Percentiles rank a stretch among this genome's conserved stretches.
phyloP scores from a whole-genome alignment of 73 alveolate species.

The Paramecium caudatum region DNA sequence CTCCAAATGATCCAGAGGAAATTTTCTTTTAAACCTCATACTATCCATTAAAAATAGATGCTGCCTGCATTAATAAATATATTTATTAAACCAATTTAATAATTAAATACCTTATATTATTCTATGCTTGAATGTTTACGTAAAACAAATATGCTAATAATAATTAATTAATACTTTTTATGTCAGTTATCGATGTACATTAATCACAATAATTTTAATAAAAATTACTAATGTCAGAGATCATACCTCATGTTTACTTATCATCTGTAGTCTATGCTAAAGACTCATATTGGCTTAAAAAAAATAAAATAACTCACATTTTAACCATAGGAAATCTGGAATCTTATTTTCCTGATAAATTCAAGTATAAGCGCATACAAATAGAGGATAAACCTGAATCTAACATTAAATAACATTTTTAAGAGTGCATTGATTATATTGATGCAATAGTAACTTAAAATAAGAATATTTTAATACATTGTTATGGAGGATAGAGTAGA shows the following conservation, averaged over 20 bases:
- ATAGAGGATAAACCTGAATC: slow-evolving; percentile 70
- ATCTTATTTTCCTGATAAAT: slow-evolving; percentile 62
- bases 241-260: slow-evolving; percentile 38
- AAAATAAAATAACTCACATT: slow-evolving; percentile 43
- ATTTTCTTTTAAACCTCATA: slow-evolving; percentile 78
- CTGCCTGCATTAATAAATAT: neutral
- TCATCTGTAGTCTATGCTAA: slow-evolving; percentile 66
- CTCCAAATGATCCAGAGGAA: slow-evolving; percentile 96
- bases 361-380: slow-evolving; percentile 69
- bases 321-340: slow-evolving; percentile 64
- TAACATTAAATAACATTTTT: slow-evolving; percentile 64
- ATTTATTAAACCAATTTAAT: neutral
- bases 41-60: slow-evolving; percentile 36
- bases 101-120: neutral
- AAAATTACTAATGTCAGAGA: slow-evolving; percentile 45
- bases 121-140: too few relatives aligned
- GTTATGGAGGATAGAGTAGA: slow-evolving; percentile 83
- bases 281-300: slow-evolving; percentile 38
- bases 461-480: slow-evolving; percentile 78
- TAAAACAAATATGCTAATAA: too few relatives aligned
- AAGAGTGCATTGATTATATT: slow-evolving; percentile 77
- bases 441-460: slow-evolving; percentile 37
- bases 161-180: too few relatives aligned
- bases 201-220: neutral
- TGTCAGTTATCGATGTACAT: too few relatives aligned